Evolutionary conservation across 1,284 basidiomycete species (phyloP).

Genomic region (Fomitopsis schrenkii): DNA sequence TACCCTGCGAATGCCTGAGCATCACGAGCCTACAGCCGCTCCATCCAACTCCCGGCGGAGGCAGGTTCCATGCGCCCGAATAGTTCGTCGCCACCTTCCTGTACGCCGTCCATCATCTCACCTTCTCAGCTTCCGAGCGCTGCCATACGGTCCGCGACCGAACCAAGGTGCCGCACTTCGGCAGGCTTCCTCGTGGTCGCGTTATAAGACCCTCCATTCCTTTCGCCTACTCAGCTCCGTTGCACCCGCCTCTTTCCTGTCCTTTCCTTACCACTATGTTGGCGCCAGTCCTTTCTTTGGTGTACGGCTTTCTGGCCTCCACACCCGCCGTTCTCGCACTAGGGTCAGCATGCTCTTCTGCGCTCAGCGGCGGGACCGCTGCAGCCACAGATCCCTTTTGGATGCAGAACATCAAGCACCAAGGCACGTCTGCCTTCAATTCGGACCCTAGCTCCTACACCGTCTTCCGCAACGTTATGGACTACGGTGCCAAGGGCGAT

Average conservation of each 20-base stretch:
- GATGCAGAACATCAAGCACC: conserved; percentile 67
- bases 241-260: conserved; percentile 6
- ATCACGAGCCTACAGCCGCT: too few relatives aligned
- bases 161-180: not conserved
- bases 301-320: conserved; percentile 19
- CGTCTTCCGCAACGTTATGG: conserved; percentile 73
- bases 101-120: too few relatives aligned
- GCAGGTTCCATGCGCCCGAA: too few relatives aligned
- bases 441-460: conserved; percentile 51
- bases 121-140: too few relatives aligned
- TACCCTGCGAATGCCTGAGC: too few relatives aligned
- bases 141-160: not conserved
- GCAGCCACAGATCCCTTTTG: conserved; percentile 61
- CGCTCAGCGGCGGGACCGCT: conserved; percentile 48
- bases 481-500: conserved; percentile 63
- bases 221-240: not conserved
- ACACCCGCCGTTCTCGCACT: conserved; percentile 25
- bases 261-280: conserved; percentile 14
- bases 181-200: not conserved
- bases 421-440: conserved; percentile 57
- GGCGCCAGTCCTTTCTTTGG: conserved; percentile 17
- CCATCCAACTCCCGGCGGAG: too few relatives aligned
- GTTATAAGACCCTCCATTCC: not conserved
- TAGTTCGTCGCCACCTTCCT: too few relatives aligned
- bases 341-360: conserved; percentile 38